phyloP scores from a whole-genome alignment of 306 rosid species.

The Trifolium dubium region DNA sequence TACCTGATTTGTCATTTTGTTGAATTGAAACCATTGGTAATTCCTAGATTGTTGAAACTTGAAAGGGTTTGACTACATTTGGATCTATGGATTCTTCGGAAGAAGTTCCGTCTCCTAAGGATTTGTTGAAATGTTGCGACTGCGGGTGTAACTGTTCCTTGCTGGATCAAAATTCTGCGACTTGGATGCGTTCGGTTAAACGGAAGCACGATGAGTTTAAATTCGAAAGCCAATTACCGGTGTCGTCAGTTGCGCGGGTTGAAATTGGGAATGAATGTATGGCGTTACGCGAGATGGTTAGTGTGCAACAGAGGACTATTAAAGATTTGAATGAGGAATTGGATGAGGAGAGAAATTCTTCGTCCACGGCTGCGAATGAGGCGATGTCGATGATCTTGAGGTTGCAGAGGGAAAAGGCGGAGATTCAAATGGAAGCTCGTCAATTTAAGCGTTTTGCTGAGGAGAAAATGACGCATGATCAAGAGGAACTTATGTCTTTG shows the following conservation, averaged over 20 bases:
- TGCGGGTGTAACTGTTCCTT: conserved; percentile 69
- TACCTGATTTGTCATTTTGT: conserved; percentile 38
- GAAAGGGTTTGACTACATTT: conserved; percentile 48
- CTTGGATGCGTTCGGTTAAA: conserved; percentile 86
- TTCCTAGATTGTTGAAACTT: conserved; percentile 43
- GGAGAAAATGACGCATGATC: conserved; percentile 95
- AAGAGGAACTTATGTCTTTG: conserved; percentile 68
- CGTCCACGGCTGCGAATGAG: conserved; percentile 93
- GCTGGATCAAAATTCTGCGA: conserved; percentile 51
- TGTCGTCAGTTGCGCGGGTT: conserved; percentile 64
- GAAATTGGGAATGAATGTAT: conserved; percentile 76
- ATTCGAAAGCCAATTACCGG: conserved; percentile 46
- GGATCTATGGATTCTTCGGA: conserved; percentile 65
- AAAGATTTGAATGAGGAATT: conserved; percentile 79
- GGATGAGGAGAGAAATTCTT: conserved; percentile 95
- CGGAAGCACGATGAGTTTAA: conserved; percentile 79
- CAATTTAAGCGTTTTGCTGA: conserved; percentile 89
- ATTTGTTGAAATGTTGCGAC: conserved; percentile 63
- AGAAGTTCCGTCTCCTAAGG: conserved; percentile 56
- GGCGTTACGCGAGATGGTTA: conserved; percentile 81
- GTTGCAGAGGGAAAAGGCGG: conserved; percentile 99
- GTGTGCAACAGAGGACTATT: conserved; percentile 70
- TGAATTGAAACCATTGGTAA: conserved; percentile 17
- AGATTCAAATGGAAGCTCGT: conserved; percentile 93
- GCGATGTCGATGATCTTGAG: conserved; percentile 99